Evolutionary conservation across 208 protist species (phyloP), one percentile per base, ranked within the genome.

Genomic region (Porcisia hertigi): DNA sequence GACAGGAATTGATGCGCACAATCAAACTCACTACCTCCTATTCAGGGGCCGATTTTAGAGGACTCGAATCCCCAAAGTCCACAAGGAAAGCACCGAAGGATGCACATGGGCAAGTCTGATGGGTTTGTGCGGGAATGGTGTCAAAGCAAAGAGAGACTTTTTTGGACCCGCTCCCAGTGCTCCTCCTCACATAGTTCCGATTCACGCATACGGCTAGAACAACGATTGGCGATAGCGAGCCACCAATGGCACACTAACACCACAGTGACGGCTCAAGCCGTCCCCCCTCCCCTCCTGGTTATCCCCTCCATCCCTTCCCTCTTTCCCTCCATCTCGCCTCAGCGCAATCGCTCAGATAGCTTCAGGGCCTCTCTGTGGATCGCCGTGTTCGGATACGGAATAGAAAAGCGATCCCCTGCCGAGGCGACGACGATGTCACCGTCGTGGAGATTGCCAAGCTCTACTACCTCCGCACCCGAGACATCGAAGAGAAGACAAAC

Each of bases 401-500:
- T 86, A n/a, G 94, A 83, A 81, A 97, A 97, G 14, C 85, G 80
- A 67, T 98, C 92, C 0, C 94, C 94, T 25, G 89, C 80, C 12
- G 92, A 97, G 12, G 90, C 94, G 54, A 98, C 89, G 66, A 98
- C 73, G 0, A 82, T 59, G 60, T 89, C 83, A 7, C 89, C 93
- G 53, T 97, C 91, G 62, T 52, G 23, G 16, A 98, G 73, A 20
- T 84, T 63, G 5, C 81, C 65, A 34, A 96, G 63, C n/a, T 85
- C 77, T 2, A 39, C 72, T 5, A 98, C 89, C 72, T 94, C 92
- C 36, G 69, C 65, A 1, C 94, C 94, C 3, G 85, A 87, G 5
- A 91, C 90, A 71, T 97, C 89, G 64, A 88, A 98, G 18, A 98
- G 81, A 9, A 85, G 45, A 16, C 95, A 88, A 12, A 97, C 89